Percentiles rank a stretch among this genome's conserved stretches.
phyloP scores from a whole-genome alignment of 2,329 filamentous ascomycete genomes.

The Alternaria longipes region DNA sequence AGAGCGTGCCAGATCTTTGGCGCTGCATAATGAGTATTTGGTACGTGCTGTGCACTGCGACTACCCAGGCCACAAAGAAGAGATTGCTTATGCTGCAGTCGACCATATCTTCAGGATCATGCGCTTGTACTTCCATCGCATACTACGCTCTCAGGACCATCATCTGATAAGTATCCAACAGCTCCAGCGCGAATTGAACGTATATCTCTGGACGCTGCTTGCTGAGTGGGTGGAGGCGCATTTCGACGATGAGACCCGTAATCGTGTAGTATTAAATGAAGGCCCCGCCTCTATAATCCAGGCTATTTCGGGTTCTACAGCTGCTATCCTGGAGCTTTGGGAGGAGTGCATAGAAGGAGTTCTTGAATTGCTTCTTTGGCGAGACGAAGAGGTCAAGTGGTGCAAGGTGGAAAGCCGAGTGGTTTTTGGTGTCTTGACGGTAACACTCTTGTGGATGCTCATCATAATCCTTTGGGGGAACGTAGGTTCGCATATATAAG shows the following conservation, averaged over 20 bases:
- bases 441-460: background rate
- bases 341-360: background rate
- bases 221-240: slow-evolving; percentile 5
- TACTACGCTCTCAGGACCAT: background rate
- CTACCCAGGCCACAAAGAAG: background rate
- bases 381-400: slow-evolving; percentile 4
- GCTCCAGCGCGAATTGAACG: slow-evolving; percentile 4
- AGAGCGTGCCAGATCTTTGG: background rate
- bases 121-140: slow-evolving; percentile 15
- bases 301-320: background rate
- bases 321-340: slow-evolving; percentile 9
- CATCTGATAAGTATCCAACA: background rate
- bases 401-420: background rate
- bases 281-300: background rate
- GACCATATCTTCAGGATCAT: slow-evolving; percentile 6
- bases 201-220: slow-evolving; percentile 14
- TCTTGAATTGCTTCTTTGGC: slow-evolving; percentile 12
- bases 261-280: background rate
- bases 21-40: background rate
- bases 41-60: background rate
- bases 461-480: background rate
- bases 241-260: background rate
- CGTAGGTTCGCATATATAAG: background rate
- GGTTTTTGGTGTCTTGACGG: background rate
- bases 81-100: background rate